Evolutionary conservation across 1,284 basidiomycete species (phyloP), one percentile per base, ranked within the genome.

Genomic region (Earliella scabrosa): DNA sequence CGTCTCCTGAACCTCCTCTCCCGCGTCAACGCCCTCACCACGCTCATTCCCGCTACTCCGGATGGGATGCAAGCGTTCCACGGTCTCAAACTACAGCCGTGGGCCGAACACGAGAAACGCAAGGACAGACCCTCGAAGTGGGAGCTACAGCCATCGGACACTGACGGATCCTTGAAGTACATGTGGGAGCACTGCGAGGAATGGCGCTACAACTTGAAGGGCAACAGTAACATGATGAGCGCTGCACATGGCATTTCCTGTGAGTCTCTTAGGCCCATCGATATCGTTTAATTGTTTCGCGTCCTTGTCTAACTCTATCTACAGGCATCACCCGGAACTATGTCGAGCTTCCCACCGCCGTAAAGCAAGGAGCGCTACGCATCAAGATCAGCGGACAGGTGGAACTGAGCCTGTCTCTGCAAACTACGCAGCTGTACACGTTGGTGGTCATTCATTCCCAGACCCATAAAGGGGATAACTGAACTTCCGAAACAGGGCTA

Each of bases 241-340:
- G 65, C 65, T 2, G 46, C 52, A 9, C 68, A 67, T 38, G 59
- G 61, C n/a, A 59, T 70, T 8, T 61, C 56, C n/a, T 70, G 70
- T 71, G 43, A 60, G 69, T 51, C 31, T 21, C 3, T 11, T 20
- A 56, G 14, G 5, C 6, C 21, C 13, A 1, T 24, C 9, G 21
- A 4, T 41, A 13, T 8, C 21, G 10, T 9, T 39, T 18, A 18
- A 16, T n/a, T 24, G 5, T 24, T 4, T 24, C 11, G 4, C 20
- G 3, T 24, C 39, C 10, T 40, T 20, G 4, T 40, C 39, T 41
- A 41, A 41, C 21, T 34, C 11, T 7, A 26, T 26, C 11, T 24
- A 3, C 49, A 73, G 71, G 70, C 58, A 48, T 63, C 35, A 73
- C 71, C 11, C 63, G 60, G 24, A 73, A 73, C 62, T 64, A 57